Evolutionary conservation across 2,329 filamentous ascomycete species (phyloP).

Genomic region (Fusarium ramigenum): DNA sequence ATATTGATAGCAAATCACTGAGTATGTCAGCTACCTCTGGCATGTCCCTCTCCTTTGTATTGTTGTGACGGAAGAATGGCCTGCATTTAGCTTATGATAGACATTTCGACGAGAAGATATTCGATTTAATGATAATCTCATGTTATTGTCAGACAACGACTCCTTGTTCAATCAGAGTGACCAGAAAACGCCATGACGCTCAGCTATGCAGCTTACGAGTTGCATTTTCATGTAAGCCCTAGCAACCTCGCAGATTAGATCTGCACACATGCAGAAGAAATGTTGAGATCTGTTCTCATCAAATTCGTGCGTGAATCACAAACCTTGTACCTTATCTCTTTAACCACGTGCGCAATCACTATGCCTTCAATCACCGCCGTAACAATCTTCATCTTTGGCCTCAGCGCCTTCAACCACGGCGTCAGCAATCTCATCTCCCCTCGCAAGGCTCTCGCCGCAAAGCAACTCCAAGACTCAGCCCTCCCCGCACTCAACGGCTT

Average conservation of each 20-base stretch:
- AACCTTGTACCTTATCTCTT: too few relatives aligned
- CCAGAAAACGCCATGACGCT: neutral
- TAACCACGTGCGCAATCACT: too few relatives aligned
- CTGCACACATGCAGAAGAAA: neutral
- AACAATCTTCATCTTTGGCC: slow-evolving; percentile 19
- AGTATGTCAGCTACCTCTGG: slow-evolving; percentile 19
- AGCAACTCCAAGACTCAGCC: slow-evolving; percentile 13
- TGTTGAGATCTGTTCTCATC: neutral
- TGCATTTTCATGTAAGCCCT: neutral
- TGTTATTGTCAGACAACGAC: neutral
- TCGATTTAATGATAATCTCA: slow-evolving; percentile 1
- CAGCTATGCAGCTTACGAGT: neutral
- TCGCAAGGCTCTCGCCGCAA: slow-evolving; percentile 16
- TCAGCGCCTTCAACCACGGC: slow-evolving; percentile 24
- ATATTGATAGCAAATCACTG: neutral
- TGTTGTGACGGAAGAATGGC: neutral
- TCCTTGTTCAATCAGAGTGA: neutral
- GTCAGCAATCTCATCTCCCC: slow-evolving; percentile 23
- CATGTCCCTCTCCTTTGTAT: neutral
- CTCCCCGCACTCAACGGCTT: slow-evolving; percentile 27
- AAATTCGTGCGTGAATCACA: neutral
- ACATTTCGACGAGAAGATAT: neutral
- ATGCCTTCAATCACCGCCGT: slow-evolving; percentile 7
- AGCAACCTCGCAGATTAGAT: neutral
- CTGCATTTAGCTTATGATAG: neutral